These are phyloP conservation scores for Martiniozyma abietophila DNA, from an alignment of 805 yeast species.

Conservation along the genomic window DNA sequence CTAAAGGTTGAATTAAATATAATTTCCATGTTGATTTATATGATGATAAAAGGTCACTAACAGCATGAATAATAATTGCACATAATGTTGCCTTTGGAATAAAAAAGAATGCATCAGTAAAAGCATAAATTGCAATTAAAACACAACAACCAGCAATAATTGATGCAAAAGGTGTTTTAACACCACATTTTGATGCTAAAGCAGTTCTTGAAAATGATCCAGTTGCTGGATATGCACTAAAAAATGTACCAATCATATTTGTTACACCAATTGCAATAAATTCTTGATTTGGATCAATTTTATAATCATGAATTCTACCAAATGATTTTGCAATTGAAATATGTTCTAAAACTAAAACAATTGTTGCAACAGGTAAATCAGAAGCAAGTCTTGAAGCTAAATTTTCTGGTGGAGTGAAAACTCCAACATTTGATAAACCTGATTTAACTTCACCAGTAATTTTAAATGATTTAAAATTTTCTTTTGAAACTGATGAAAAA, in stretches of 20 bases:
- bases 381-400: slow-evolving; percentile 53
- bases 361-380: slow-evolving; percentile 78
- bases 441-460: slow-evolving; percentile 74
- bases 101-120: slow-evolving; percentile 76
- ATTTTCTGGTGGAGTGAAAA: slow-evolving; percentile 54
- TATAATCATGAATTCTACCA: slow-evolving; percentile 87
- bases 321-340: slow-evolving; percentile 90
- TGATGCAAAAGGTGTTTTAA: slow-evolving; percentile 89
- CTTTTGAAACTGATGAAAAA: slow-evolving; percentile 25
- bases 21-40: slow-evolving; percentile 57
- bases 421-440: slow-evolving; percentile 72
- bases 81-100: slow-evolving; percentile 84
- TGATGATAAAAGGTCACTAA: slow-evolving; percentile 70
- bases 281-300: slow-evolving; percentile 88
- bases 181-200: slow-evolving; percentile 90
- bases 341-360: slow-evolving; percentile 79
- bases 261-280: slow-evolving; percentile 88
- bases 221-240: slow-evolving; percentile 90
- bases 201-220: slow-evolving; percentile 96
- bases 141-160: slow-evolving; percentile 85
- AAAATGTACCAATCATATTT: slow-evolving; percentile 83
- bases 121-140: slow-evolving; percentile 71
- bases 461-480: slow-evolving; percentile 32
- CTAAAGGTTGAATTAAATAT: slow-evolving; percentile 69
- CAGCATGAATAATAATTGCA: slow-evolving; percentile 91